phyloP scores from a whole-genome alignment of 78 protist genomes.

The Dictyostelium firmibasis region DNA sequence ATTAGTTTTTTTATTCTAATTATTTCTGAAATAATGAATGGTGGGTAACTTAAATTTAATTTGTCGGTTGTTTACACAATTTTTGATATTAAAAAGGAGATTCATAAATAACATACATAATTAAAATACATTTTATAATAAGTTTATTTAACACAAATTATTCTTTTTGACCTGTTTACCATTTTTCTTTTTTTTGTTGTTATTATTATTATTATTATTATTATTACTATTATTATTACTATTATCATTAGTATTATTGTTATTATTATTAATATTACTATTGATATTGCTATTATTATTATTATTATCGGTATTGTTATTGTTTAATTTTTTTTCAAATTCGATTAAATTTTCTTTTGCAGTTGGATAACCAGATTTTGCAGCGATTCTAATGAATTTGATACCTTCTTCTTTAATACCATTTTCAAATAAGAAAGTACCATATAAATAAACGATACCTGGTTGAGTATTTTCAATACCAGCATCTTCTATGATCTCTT shows the following conservation, averaged over 20 bases:
- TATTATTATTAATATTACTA: not conserved
- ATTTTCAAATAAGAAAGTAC: not conserved
- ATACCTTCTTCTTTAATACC: not conserved
- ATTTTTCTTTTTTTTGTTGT: not conserved
- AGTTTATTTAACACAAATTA: not conserved
- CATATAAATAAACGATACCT: not conserved
- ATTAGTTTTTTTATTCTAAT: too few species aligned
- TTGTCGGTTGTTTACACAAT: too few species aligned
- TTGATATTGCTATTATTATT: not conserved
- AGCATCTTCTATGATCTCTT: not conserved
- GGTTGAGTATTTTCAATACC: not conserved
- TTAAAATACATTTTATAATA: not conserved
- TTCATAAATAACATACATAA: too few species aligned
- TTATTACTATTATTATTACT: not conserved
- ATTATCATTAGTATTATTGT: not conserved
- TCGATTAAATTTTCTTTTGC: not conserved
- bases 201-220: too few species aligned
- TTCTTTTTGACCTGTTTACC: not conserved
- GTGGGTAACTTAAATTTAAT: too few species aligned
- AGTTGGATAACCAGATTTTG: not conserved
- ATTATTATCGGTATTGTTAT: not conserved
- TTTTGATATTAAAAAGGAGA: too few species aligned
- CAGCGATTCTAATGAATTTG: not conserved
- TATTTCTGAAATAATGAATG: too few species aligned
- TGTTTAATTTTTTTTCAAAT: not conserved